Evolutionary conservation across 148 eudicot species (phyloP).

Genomic region (Pharnaceum exiguum): DNA sequence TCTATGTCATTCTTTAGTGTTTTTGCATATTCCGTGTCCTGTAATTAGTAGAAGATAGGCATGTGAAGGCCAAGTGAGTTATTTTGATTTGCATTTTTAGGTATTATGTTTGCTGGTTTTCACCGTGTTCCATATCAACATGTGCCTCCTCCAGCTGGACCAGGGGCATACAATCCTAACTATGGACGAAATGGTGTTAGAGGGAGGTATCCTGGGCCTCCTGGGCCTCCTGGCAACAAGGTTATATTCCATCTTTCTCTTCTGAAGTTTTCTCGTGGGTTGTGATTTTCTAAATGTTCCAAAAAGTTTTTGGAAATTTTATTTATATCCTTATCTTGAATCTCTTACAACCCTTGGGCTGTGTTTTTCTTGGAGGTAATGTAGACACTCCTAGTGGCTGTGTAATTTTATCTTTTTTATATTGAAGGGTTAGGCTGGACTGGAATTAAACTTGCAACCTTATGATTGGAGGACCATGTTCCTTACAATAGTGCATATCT

Average conservation of each 20-base stretch:
- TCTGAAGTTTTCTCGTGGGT: not conserved
- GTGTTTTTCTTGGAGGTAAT: too few relatives aligned
- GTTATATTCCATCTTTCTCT: conserved; percentile 31
- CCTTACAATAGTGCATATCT: too few relatives aligned
- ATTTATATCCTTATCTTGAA: not conserved
- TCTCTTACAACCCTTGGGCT: too few relatives aligned
- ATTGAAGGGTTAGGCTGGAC: too few relatives aligned
- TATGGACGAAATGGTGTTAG: conserved; percentile 75
- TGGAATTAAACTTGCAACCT: too few relatives aligned
- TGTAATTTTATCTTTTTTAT: too few relatives aligned
- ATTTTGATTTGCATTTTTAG: conserved; percentile 33
- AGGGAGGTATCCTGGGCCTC: conserved; percentile 67
- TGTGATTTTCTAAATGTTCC: not conserved
- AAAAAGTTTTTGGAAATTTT: not conserved
- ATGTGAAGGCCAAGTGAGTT: conserved; percentile 20
- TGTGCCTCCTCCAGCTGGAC: conserved; percentile 47
- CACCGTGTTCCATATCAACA: conserved; percentile 37
- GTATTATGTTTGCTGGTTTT: conserved; percentile 42
- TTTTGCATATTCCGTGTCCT: too few relatives aligned
- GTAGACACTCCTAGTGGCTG: too few relatives aligned
- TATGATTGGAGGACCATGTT: too few relatives aligned
- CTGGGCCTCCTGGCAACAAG: conserved; percentile 71
- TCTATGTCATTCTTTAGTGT: too few relatives aligned
- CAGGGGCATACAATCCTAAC: conserved; percentile 53
- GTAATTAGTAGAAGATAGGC: conserved; percentile 10